Conservation (phyloP, 2,329 filamentous ascomycete genomes). For the Emmonsiellopsis sp. region DNA sequence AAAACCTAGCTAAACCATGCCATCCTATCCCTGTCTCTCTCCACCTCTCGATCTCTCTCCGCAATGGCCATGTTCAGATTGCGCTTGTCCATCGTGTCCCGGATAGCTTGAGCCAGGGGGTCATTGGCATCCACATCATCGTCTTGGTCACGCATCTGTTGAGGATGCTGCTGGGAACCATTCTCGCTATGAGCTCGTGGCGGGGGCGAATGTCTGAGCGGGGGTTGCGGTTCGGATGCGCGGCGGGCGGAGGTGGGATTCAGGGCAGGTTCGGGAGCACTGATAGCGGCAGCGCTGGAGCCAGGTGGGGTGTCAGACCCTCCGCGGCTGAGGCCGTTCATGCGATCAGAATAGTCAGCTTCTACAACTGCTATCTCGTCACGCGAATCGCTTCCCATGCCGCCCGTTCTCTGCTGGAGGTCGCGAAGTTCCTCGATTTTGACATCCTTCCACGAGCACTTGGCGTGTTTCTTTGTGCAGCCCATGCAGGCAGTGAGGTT, state of each 20-base stretch:
- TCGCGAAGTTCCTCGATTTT: constrained; percentile 56
- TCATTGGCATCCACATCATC: constrained; percentile 30
- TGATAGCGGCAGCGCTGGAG: neutral
- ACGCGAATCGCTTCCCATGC: neutral
- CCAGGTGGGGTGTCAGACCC: neutral
- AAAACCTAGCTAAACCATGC: too few species aligned
- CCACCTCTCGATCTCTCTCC: neutral
- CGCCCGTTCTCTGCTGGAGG: constrained; percentile 1
- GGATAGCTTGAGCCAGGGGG: constrained; percentile 32
- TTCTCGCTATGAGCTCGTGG: constrained; percentile 30
- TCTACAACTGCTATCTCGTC: neutral
- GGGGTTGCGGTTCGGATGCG: constrained; percentile 15
- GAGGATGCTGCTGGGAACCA: neutral
- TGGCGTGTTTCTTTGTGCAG: constrained; percentile 83
- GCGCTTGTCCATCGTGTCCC: constrained; percentile 32
- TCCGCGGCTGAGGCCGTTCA: neutral
- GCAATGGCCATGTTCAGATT: constrained; percentile 6
- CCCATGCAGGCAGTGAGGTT: constrained; percentile 78
- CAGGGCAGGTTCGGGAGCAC: neutral
- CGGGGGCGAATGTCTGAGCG: constrained; percentile 19
- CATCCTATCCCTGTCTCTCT: constrained; percentile 1
- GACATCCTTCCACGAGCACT: constrained; percentile 78
- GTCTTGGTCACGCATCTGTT: constrained; percentile 15
- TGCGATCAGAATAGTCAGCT: too few species aligned
- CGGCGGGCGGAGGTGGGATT: constrained; percentile 7